phyloP scores from a whole-genome alignment of 164 flowering plant genomes.

The Chimonanthus praecox region DNA sequence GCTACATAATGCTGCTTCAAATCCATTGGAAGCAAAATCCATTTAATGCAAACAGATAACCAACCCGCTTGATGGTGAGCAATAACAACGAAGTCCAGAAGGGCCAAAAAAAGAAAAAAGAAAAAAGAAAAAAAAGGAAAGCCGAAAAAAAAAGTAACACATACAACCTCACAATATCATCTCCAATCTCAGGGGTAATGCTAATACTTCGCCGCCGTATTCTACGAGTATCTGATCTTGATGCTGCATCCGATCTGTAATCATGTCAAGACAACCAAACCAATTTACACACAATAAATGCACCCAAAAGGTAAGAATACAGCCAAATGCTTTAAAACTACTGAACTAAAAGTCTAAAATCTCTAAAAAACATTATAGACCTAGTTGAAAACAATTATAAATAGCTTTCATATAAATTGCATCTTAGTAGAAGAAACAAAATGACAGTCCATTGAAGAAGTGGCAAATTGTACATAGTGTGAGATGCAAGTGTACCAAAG shows the following conservation, averaged over 20 bases:
- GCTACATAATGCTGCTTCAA: too few relatives aligned
- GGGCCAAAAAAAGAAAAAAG: not conserved
- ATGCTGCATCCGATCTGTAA: conserved; percentile 76
- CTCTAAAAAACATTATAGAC: too few relatives aligned
- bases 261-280: conserved; percentile 1
- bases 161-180: conserved; percentile 90
- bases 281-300: not conserved
- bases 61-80: too few relatives aligned
- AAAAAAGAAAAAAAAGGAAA: too few relatives aligned
- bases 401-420: too few relatives aligned
- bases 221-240: conserved; percentile 64
- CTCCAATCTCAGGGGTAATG: conserved; percentile 97
- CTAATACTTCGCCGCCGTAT: conserved; percentile 84
- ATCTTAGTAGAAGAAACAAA: too few relatives aligned
- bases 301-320: not conserved
- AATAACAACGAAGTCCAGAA: too few relatives aligned
- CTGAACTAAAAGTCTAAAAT: too few relatives aligned
- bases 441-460: not conserved
- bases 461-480: not conserved
- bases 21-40: not conserved
- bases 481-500: not conserved
- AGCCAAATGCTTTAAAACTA: too few relatives aligned
- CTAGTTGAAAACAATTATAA: too few relatives aligned
- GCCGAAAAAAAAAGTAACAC: not conserved
- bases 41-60: too few relatives aligned